Evolutionary conservation across 495 filamentous ascomycete genomes (phyloP).

Genomic region (Neurospora sublineolata): DNA sequence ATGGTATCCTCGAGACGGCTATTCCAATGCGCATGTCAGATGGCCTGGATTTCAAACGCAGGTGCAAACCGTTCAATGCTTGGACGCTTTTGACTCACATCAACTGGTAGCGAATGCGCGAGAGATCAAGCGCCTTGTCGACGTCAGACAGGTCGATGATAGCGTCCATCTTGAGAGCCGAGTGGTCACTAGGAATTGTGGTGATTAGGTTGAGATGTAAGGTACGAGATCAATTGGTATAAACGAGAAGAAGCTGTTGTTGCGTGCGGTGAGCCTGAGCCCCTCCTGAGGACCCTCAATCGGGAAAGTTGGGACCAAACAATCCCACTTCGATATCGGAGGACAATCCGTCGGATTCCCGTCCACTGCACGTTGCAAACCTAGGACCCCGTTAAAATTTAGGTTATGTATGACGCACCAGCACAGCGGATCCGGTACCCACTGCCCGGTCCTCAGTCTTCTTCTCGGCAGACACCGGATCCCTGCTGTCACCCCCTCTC

Average conservation of each 20-base stretch:
- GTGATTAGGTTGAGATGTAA: neutral
- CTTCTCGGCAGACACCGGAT: neutral
- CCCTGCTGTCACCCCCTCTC: neutral
- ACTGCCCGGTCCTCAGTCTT: neutral
- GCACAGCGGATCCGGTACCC: neutral
- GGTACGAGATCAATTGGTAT: neutral
- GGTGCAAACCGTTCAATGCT: neutral
- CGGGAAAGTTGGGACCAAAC: neutral
- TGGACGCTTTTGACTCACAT: constrained; percentile 48
- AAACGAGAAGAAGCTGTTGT: neutral
- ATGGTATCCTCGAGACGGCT: constrained; percentile 97
- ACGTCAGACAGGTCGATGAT: constrained; percentile 79
- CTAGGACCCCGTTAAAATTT: neutral
- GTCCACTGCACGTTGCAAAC: neutral
- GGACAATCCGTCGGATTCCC: neutral
- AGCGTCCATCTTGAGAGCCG: constrained; percentile 57
- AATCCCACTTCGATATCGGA: neutral
- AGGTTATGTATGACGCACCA: neutral
- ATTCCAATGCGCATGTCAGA: neutral
- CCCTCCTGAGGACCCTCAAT: neutral
- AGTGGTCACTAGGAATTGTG: neutral
- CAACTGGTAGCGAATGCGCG: constrained; percentile 89
- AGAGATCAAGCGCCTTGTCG: constrained; percentile 74
- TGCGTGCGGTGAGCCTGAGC: neutral
- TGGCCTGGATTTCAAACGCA: neutral